Conservation (phyloP, 2,329 filamentous ascomycete genomes). For the Epichloe uncinata region DNA sequence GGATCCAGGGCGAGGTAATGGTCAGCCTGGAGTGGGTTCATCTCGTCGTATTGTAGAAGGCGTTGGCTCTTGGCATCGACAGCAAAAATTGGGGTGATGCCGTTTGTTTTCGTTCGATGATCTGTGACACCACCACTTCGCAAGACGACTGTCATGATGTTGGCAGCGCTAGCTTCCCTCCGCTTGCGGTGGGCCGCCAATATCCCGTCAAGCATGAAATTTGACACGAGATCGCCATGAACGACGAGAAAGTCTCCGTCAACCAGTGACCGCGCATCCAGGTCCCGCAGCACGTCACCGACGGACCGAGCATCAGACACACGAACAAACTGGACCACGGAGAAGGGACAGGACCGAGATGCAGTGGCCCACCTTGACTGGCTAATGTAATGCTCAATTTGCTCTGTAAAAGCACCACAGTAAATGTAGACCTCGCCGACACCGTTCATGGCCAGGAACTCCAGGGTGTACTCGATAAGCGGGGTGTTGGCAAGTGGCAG, state of each 20-base stretch:
- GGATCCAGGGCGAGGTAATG: conserved; percentile 62
- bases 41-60: conserved; percentile 90
- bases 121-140: conserved; percentile 55
- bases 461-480: conserved; percentile 92
- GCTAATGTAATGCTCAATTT: conserved; percentile 77
- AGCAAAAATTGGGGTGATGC: conserved; percentile 70
- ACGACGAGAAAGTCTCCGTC: conserved; percentile 85
- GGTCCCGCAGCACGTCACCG: conserved; percentile 86
- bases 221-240: conserved; percentile 85
- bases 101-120: conserved; percentile 66
- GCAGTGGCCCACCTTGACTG: conserved; percentile 57
- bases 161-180: conserved; percentile 73
- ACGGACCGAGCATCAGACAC: conserved; percentile 72
- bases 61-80: conserved; percentile 68
- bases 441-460: conserved; percentile 88
- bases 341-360: conserved; percentile 52
- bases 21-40: conserved; percentile 53
- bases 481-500: conserved; percentile 87
- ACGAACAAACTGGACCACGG: conserved; percentile 68
- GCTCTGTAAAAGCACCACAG: conserved; percentile 73
- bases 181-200: conserved; percentile 69
- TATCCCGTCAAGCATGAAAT: conserved; percentile 69
- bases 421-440: conserved; percentile 94
- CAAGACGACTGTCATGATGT: conserved; percentile 94
- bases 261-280: conserved; percentile 76